phyloP scores from a whole-genome alignment of 306 rosid species.

The Begonia peltatifolia region DNA sequence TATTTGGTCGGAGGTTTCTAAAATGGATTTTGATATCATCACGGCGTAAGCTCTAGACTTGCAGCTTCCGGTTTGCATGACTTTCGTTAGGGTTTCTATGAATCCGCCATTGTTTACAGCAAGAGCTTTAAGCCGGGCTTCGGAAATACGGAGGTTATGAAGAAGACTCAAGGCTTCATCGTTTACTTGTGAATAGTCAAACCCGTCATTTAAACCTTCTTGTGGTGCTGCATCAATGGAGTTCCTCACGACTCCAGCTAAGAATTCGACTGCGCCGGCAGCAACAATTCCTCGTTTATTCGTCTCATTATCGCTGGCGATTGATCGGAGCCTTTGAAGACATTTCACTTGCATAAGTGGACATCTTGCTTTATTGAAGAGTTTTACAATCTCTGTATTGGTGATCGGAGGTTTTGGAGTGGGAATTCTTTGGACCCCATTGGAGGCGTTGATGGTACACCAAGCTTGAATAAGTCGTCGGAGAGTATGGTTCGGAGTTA shows the following conservation, averaged over 20 bases:
- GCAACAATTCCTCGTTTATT: neutral
- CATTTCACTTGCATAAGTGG: neutral
- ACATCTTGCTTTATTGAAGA: neutral
- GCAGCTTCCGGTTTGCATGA: slow-evolving; percentile 22
- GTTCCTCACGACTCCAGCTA: neutral
- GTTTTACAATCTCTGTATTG: neutral
- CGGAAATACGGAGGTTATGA: neutral
- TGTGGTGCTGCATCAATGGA: too few species aligned
- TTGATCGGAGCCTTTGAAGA: neutral
- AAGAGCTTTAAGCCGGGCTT: too few species aligned
- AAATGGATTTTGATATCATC: slow-evolving; percentile 33
- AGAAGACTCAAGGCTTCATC: neutral
- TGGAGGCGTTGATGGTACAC: neutral
- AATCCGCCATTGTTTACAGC: neutral
- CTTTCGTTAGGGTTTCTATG: neutral
- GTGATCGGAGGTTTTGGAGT: neutral
- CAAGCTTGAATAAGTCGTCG: neutral
- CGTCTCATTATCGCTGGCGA: neutral
- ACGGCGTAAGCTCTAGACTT: slow-evolving; percentile 49
- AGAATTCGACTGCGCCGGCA: neutral
- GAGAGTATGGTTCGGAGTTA: neutral
- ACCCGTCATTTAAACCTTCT: too few species aligned
- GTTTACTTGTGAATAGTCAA: neutral
- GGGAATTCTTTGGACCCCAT: neutral
- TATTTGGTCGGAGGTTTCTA: slow-evolving; percentile 33